A percentile compares a stretch with the other conserved stretches of the same genome.
These are phyloP conservation scores for Diplogelasinospora grovesii DNA, from an alignment of 495 filamentous ascomycete genomes.

Conservation along the genomic window DNA sequence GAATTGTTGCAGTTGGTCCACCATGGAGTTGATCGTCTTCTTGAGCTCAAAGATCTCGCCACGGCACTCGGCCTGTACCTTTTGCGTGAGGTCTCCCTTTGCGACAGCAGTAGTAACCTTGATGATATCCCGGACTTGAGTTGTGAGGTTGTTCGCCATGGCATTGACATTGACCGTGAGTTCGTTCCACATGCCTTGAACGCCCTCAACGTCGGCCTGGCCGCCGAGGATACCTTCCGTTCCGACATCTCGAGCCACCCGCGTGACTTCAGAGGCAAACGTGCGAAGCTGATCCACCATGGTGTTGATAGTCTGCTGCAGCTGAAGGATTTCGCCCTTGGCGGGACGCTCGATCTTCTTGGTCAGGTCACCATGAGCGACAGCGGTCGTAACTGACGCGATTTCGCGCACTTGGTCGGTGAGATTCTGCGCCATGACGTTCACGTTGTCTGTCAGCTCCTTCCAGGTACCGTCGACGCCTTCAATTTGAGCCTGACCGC, in stretches of 20 bases:
- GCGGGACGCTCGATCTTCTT: slow-evolving; percentile 94
- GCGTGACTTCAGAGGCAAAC: slow-evolving; percentile 95
- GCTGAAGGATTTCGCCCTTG: slow-evolving; percentile 88
- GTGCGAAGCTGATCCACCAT: slow-evolving; percentile 98
- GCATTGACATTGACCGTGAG: slow-evolving; percentile 97
- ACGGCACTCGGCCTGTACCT: slow-evolving; percentile 93
- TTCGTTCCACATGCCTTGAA: slow-evolving; percentile 85
- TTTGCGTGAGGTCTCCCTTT: slow-evolving; percentile 91
- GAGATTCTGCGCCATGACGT: slow-evolving; percentile 85
- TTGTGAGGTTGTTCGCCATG: slow-evolving; percentile 96
- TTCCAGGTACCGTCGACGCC: slow-evolving; percentile 98
- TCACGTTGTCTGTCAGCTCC: slow-evolving; percentile 94
- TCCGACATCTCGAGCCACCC: slow-evolving; percentile 93
- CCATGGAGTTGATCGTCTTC: slow-evolving; percentile 98
- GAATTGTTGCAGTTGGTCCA: slow-evolving; percentile 94
- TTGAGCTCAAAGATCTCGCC: slow-evolving; percentile 95
- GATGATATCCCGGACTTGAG: slow-evolving; percentile 96
- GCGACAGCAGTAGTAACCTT: slow-evolving; percentile 98
- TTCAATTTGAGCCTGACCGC: slow-evolving; percentile 89
- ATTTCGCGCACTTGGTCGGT: slow-evolving; percentile 87
- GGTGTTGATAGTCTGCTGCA: slow-evolving; percentile 97
- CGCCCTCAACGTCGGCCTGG: slow-evolving; percentile 89
- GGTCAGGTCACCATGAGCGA: slow-evolving; percentile 91
- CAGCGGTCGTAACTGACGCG: slow-evolving; percentile 90
- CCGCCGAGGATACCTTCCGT: slow-evolving; percentile 96